Base-by-base conservation (phyloP, 495 filamentous ascomycete species). In the Extremus antarcticus region DNA sequence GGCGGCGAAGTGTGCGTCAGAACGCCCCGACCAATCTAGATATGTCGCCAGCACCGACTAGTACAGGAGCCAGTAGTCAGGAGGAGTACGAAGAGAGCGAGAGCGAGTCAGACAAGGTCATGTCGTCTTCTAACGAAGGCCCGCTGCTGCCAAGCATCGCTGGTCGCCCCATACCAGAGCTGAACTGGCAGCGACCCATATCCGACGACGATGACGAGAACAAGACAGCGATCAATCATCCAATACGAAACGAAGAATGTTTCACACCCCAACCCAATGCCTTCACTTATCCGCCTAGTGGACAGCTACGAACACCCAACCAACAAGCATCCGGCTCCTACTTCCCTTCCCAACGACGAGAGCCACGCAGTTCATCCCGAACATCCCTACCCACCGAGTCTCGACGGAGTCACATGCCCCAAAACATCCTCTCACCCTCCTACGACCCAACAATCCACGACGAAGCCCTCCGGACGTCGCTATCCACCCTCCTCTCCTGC, bases 401-500 rank as follows among this genome's bases (percentile, higher is more conserved):
- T 23, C n/a, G 10, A 24, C 47, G 24, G 21, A 57, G 35, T 19
- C 81, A 82, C 43, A 64, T 64, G 29, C 63, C 74, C 0, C 78
- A 73, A 54, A 76, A 78, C 63, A 77, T 84, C 63, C 80, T 89
- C 56, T 84, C 86, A 1, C 86, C 90, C 1, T 81, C 84, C 2
- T 80, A 88, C 63, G 51, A 60, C 17, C 55, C 55, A 9, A 84
- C 85, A 57, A 81, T 86, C 22, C 89, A 96, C 60, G 92, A 98
- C 66, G 91, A 88, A 22, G 92, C 90, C 0, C 79, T 98, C 1
- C 83, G 92, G 38, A 89, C 92, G 7, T 94, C 87, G 53, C 75
- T 98, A 2, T 94, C 90, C 7, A 98, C 92, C 2, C 79, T 98
- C n/a, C 79, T 98, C 3, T 94, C 89, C 41, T 90, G 87, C 65